Percentiles rank a stretch among this genome's conserved stretches.
These are phyloP conservation scores for Chlamydomonas schloesseri DNA, from an alignment of 139 green algal species.

Conservation along the genomic window DNA sequence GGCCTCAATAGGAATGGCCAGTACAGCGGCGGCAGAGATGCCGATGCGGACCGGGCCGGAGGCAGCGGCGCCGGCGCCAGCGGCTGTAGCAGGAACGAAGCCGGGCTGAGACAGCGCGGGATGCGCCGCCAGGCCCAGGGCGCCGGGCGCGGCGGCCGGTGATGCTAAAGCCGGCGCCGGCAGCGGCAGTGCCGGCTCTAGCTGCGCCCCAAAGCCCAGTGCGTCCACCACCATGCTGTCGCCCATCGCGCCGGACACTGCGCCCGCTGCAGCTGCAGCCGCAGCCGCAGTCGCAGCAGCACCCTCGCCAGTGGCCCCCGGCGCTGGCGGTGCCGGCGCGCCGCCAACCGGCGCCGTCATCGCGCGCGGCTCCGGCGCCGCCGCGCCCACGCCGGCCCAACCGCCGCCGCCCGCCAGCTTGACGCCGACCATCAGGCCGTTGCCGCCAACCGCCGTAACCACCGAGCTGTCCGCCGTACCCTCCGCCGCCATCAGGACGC, in stretches of 20 bases:
- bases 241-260: background rate
- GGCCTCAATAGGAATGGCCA: no score
- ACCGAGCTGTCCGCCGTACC: background rate
- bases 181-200: no score
- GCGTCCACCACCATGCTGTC: slow-evolving; percentile 30
- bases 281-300: no score
- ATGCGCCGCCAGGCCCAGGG: no score
- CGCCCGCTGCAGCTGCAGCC: no score
- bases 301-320: background rate
- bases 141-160: background rate
- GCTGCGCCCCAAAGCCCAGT: slow-evolving; percentile 6
- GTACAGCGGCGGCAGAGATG: no score
- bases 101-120: no score
- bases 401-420: background rate
- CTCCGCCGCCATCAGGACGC: background rate
- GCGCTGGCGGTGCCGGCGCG: background rate
- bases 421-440: background rate
- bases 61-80: no score
- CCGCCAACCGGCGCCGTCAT: background rate
- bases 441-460: slow-evolving; percentile 22
- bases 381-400: background rate
- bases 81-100: no score
- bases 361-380: slow-evolving; percentile 3
- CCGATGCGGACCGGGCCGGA: no score
- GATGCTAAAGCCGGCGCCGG: background rate